Percentiles rank a stretch among this genome's conserved stretches.
These are phyloP conservation scores for Hyphodiscus sp. DNA, from an alignment of 2,329 filamentous ascomycete species.

Conservation along the genomic window DNA sequence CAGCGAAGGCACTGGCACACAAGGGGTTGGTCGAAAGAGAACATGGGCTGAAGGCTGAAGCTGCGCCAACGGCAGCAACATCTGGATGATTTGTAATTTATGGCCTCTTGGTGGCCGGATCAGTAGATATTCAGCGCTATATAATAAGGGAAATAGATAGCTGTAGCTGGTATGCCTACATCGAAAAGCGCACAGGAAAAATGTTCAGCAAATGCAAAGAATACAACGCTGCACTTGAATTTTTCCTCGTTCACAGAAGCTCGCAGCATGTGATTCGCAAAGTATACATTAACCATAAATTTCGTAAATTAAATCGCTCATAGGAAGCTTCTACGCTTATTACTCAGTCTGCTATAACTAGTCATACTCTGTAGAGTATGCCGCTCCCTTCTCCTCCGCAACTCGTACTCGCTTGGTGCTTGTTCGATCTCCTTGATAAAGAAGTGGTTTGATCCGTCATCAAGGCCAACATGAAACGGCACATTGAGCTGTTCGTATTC, in stretches of 20 bases:
- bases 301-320: not conserved
- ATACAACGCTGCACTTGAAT: not conserved
- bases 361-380: not conserved
- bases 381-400: not conserved
- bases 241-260: not conserved
- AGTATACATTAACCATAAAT: not conserved
- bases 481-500: conserved; percentile 27
- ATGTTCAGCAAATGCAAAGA: no score
- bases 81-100: no score
- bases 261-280: not conserved
- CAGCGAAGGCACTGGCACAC: no score
- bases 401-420: not conserved
- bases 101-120: no score
- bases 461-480: conserved; percentile 38
- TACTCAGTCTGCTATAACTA: conserved; percentile 1
- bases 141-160: no score
- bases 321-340: not conserved
- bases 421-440: conserved; percentile 41
- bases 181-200: no score
- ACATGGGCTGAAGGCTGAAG: no score
- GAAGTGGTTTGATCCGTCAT: conserved; percentile 44
- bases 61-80: no score
- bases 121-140: no score
- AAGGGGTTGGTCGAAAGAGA: no score
- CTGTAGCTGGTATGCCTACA: no score